Conservation (phyloP, 371 early-diverging fungal genomes). For the Zychaea mexicana region DNA sequence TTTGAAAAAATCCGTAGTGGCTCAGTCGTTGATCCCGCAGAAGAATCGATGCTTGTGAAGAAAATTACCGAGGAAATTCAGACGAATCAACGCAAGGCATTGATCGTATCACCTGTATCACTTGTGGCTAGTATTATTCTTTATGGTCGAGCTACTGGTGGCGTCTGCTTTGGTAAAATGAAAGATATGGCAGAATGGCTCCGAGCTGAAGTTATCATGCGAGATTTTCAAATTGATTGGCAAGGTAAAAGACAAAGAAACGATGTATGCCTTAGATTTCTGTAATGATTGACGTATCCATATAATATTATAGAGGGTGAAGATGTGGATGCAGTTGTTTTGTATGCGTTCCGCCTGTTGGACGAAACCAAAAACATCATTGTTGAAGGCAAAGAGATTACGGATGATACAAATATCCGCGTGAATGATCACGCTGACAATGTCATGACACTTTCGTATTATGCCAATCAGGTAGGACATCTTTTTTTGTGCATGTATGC, state of each 20-base stretch:
- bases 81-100: conserved; percentile 36
- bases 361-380: conserved; percentile 49
- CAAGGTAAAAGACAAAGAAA: conserved; percentile 13
- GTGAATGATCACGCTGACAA: conserved; percentile 57
- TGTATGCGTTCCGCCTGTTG: conserved; percentile 42
- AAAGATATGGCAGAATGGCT: conserved; percentile 51
- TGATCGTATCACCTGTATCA: conserved; percentile 43
- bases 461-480: conserved; percentile 44
- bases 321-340: conserved; percentile 42
- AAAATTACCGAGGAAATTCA: conserved; percentile 40
- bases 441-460: conserved; percentile 51
- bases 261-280: too few species aligned
- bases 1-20: not conserved
- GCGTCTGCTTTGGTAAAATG: conserved; percentile 47
- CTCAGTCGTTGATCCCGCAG: conserved; percentile 16
- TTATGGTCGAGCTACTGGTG: conserved; percentile 49
- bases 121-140: conserved; percentile 42
- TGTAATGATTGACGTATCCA: too few species aligned
- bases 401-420: conserved; percentile 51
- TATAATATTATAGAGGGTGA: conserved; percentile 31
- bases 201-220: conserved; percentile 27
- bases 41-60: conserved; percentile 22
- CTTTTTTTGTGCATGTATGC: not conserved
- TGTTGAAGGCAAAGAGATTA: conserved; percentile 47
- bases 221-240: conserved; percentile 38